Percentiles rank a stretch among this genome's conserved stretches.
These are phyloP conservation scores for Leptosphaerulina australis DNA, from an alignment of 2,329 filamentous ascomycete species.

Conservation along the genomic window DNA sequence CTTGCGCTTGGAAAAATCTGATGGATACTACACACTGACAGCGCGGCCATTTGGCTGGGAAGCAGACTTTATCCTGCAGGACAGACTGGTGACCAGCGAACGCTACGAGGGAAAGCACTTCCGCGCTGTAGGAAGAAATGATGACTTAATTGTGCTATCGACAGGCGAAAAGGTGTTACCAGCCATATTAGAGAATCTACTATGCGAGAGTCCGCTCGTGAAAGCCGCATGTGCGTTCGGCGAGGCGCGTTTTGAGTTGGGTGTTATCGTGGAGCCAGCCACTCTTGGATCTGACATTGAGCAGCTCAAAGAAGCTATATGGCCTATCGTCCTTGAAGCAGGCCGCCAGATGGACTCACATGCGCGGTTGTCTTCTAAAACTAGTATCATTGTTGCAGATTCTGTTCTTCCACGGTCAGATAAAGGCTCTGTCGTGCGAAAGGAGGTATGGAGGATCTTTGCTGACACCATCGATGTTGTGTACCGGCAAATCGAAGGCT, in stretches of 20 bases:
- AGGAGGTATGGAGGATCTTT: neutral
- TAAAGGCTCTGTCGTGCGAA: neutral
- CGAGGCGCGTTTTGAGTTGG: neutral
- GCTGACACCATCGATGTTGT: neutral
- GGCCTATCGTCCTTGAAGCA: neutral
- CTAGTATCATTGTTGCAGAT: neutral
- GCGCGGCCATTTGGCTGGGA: neutral
- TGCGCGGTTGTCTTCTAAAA: neutral
- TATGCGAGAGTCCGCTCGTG: neutral
- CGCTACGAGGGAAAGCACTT: too few relatives aligned
- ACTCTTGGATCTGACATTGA: neutral
- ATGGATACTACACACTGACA: too few relatives aligned
- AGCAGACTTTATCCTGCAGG: too few relatives aligned
- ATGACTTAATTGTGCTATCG: neutral
- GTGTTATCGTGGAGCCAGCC: neutral
- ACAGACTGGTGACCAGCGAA: too few relatives aligned
- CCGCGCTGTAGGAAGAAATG: neutral
- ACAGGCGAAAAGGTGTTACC: neutral
- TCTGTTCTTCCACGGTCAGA: neutral
- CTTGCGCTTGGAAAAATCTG: too few relatives aligned
- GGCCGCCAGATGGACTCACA: neutral
- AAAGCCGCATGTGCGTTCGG: neutral
- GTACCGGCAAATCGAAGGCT: neutral
- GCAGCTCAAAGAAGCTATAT: neutral
- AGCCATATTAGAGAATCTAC: neutral